Conservation (phyloP, 768 basidiomycete species). For the Collybia mongolica region DNA sequence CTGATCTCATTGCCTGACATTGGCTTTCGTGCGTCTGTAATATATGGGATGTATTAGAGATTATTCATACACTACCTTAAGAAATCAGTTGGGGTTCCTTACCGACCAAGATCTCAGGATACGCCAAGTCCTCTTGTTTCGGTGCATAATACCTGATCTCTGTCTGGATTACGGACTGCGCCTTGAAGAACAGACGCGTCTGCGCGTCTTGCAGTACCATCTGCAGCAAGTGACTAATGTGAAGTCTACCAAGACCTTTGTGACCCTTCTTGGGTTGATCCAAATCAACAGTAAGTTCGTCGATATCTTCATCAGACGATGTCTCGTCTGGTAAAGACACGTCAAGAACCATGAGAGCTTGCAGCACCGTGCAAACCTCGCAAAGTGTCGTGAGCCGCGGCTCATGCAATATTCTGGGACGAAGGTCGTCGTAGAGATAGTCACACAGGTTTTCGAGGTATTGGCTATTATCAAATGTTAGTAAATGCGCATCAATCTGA, state of each 20-base stretch:
- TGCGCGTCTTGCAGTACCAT: conserved; percentile 97
- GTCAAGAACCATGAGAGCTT: conserved; percentile 95
- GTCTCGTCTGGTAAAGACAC: conserved; percentile 36
- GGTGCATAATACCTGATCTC: conserved; percentile 86
- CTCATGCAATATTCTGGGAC: conserved; percentile 94
- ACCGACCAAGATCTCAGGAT: conserved; percentile 82
- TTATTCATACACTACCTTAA: neutral
- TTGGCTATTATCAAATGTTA: conserved; percentile 43
- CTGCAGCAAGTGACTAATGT: conserved; percentile 78
- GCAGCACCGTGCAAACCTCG: conserved; percentile 94
- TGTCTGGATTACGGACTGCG: conserved; percentile 85
- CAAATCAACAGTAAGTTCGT: conserved; percentile 39
- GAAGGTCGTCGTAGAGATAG: conserved; percentile 91
- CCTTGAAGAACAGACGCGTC: conserved; percentile 93
- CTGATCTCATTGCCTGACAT: conserved; percentile 41
- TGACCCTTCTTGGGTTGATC: conserved; percentile 22
- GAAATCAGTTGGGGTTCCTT: conserved; percentile 19
- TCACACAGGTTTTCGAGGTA: conserved; percentile 93
- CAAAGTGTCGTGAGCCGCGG: conserved; percentile 84
- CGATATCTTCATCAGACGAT: conserved; percentile 17
- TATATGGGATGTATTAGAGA: neutral
- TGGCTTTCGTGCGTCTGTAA: conserved; percentile 45
- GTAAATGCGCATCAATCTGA: neutral
- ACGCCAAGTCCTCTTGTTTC: conserved; percentile 77
- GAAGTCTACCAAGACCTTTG: conserved; percentile 56